Conservation (phyloP, 2,329 filamentous ascomycete genomes). For the Knoxdaviesia proteae region DNA sequence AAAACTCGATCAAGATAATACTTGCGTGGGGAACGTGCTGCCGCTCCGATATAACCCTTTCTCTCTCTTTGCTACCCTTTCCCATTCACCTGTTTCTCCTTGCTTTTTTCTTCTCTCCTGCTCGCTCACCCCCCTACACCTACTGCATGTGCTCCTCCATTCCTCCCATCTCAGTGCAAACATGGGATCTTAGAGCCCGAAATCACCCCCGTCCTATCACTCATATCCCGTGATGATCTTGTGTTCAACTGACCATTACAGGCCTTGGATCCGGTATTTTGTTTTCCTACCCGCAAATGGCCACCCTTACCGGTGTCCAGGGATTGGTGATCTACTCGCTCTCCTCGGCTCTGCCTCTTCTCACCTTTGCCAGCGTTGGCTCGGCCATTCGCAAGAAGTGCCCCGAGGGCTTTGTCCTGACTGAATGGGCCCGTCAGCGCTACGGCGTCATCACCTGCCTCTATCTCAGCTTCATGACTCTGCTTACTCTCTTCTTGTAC, state of each 20-base stretch:
- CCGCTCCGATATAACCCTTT: constrained; percentile 40
- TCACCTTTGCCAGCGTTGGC: constrained; percentile 54
- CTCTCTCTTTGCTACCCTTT: constrained; percentile 8
- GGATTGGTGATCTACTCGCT: constrained; percentile 60
- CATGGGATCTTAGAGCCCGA: no score
- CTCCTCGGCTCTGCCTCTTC: constrained; percentile 47
- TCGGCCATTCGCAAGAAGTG: constrained; percentile 63
- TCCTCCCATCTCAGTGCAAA: no score
- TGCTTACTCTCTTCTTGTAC: constrained; percentile 68
- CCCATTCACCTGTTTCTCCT: constrained; percentile 4
- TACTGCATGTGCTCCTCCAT: no score
- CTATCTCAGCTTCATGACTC: constrained; percentile 57
- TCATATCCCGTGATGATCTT: no score
- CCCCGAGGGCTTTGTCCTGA: constrained; percentile 66
- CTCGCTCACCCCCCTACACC: constrained; percentile 2
- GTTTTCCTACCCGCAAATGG: constrained; percentile 64
- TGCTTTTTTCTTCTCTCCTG: constrained; percentile 1
- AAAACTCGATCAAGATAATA: constrained; percentile 98
- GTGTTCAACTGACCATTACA: constrained; percentile 26
- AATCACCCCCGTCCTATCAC: no score
- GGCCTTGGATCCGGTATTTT: constrained; percentile 68
- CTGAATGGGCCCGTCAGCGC: constrained; percentile 64
- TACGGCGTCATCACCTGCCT: constrained; percentile 50
- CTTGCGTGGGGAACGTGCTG: constrained; percentile 97
- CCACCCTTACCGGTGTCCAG: constrained; percentile 59